Conservation (phyloP, 208 protist genomes). For the Crithidia fasciculata region DNA sequence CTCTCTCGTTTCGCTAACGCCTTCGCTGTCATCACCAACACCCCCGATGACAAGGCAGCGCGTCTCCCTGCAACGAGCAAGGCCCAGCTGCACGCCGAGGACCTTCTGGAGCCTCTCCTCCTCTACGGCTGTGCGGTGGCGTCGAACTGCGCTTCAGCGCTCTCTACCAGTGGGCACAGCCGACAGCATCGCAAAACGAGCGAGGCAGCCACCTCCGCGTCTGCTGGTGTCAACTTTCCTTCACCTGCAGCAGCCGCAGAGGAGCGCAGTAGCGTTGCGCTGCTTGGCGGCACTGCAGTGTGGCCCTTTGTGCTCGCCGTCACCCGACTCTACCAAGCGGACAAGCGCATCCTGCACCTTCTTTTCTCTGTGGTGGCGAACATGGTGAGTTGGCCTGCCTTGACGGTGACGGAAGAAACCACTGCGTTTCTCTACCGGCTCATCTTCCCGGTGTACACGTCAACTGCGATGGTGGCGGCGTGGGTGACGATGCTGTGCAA, state of each 20-base stretch:
- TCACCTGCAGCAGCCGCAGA: too few relatives aligned
- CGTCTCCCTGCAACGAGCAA: neutral
- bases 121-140: conserved; percentile 38
- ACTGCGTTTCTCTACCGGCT: conserved; percentile 24
- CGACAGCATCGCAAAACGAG: neutral
- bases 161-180: neutral
- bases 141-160: conserved; percentile 32
- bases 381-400: conserved; percentile 1
- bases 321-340: conserved; percentile 28
- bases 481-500: conserved; percentile 56
- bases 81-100: conserved; percentile 12
- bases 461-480: conserved; percentile 37
- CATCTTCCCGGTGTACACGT: conserved; percentile 33
- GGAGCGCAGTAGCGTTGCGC: neutral
- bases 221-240: neutral
- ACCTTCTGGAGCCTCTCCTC: conserved; percentile 19
- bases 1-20: conserved; percentile 5
- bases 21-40: neutral
- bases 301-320: conserved; percentile 21
- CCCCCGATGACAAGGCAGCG: too few relatives aligned
- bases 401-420: conserved; percentile 9
- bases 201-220: neutral
- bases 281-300: conserved; percentile 13
- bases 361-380: conserved; percentile 37
- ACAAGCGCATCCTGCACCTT: conserved; percentile 32